Evolutionary conservation across 148 eudicot species (phyloP), one percentile per base, ranked within the genome.

Genomic region (Fagopyrum tataricum): DNA sequence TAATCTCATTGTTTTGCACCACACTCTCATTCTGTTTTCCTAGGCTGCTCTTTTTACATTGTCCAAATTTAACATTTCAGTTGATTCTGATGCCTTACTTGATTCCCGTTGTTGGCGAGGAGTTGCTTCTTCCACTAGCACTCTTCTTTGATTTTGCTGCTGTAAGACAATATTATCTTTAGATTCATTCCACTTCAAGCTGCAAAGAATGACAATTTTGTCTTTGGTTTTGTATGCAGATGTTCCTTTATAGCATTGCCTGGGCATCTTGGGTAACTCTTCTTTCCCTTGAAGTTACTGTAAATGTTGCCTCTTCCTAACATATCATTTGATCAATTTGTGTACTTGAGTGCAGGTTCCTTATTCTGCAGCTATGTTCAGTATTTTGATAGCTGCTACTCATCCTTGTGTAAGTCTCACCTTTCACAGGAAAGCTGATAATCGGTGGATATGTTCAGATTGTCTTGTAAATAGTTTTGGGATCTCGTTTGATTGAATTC

Each of bases 181-280:
- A 2, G 1, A 31, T 31, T 31, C 37, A 31, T 31, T 46, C 49
- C 10, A 11, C 49, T 46, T 2, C 49, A 10, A 46, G 10, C 13
- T 46, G 49, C 13, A 46, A 8, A 8, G 12, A 46, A 46, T 46
- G 8, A 46, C 13, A 46, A 46, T 46, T 46, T 10, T 8, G 49
- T 6, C 49, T 13, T 46, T 46, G 49, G 3, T 46, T 46, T 72
- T 53, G 78, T 11, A 64, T 80, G 84, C 89, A 87, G 91, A 80
- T 87, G 74, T 66, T 82, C 26, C 87, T 87, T 43, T 80, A 81
- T 76, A 80, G 88, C 78, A 68, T 85, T 71, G 91, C 91, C 0
- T 87, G 91, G 91, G 72, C 83, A n/a, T 76, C 91, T 18, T 85
- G 87, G 91, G 89, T 87, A 87, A 66, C 4, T 46, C 14, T 49